Conservation (phyloP, 2,329 filamentous ascomycete species). For the Curvularia sp. region DNA sequence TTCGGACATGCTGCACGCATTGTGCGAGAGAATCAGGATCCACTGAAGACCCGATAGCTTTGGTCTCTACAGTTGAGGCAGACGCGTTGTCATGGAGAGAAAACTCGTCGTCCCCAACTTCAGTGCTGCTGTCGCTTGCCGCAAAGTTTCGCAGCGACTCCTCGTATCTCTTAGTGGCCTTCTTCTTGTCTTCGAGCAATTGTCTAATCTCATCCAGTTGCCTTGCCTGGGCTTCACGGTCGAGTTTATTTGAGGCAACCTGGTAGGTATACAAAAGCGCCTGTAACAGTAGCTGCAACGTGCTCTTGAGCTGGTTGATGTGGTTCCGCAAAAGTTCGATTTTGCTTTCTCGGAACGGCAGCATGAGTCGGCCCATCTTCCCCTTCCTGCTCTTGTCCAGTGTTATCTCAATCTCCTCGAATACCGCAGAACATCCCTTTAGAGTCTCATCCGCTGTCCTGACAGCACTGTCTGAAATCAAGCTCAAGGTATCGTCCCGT, state of each 20-base stretch:
- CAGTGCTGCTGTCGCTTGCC: slow-evolving; percentile 30
- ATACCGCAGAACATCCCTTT: slow-evolving; percentile 37
- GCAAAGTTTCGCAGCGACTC: slow-evolving; percentile 33
- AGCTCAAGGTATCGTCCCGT: slow-evolving; percentile 29
- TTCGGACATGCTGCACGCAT: slow-evolving; percentile 36
- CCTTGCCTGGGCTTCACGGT: slow-evolving; percentile 33
- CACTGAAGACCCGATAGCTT: slow-evolving; percentile 31
- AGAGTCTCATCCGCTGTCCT: slow-evolving; percentile 40
- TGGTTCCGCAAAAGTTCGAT: slow-evolving; percentile 39
- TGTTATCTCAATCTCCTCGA: slow-evolving; percentile 34
- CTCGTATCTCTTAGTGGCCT: slow-evolving; percentile 35
- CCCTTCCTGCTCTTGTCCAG: slow-evolving; percentile 40
- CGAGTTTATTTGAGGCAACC: slow-evolving; percentile 34
- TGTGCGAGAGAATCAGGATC: slow-evolving; percentile 28
- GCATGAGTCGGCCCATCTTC: slow-evolving; percentile 32
- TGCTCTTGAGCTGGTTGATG: slow-evolving; percentile 43
- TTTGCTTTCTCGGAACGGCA: slow-evolving; percentile 44
- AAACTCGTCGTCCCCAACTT: slow-evolving; percentile 19
- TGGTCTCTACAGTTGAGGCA: slow-evolving; percentile 7
- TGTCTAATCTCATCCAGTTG: slow-evolving; percentile 40
- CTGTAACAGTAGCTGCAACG: slow-evolving; percentile 40
- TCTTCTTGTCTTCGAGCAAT: slow-evolving; percentile 34
- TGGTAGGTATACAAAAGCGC: slow-evolving; percentile 40
- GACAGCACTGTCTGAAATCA: slow-evolving; percentile 38
- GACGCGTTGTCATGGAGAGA: slow-evolving; percentile 3